phyloP scores from a whole-genome alignment of 495 filamentous ascomycete genomes.

The Barbatosphaeria neglecta region DNA sequence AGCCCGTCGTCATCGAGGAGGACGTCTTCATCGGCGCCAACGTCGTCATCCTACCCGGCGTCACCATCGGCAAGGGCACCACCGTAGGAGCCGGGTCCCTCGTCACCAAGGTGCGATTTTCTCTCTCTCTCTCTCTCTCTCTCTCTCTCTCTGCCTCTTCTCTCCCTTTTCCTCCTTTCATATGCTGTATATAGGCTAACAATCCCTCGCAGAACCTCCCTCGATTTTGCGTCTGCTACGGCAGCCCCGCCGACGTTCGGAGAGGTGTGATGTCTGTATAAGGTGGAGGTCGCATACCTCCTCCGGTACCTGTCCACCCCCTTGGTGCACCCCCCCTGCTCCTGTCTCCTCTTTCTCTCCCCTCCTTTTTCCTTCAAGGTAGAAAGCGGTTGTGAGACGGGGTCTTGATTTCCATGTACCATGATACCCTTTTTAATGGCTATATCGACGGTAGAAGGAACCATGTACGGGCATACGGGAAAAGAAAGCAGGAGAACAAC shows the following conservation, averaged over 20 bases:
- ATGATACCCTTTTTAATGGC: neutral
- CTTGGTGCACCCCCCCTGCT: no score
- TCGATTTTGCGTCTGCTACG: neutral
- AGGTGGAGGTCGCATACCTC: no score
- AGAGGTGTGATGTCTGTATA: neutral
- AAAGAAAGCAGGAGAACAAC: neutral
- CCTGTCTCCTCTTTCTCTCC: neutral
- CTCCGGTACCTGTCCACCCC: no score
- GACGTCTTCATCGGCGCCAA: conserved; percentile 64
- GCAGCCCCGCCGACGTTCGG: neutral
- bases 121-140: neutral
- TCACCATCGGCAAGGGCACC: conserved; percentile 67
- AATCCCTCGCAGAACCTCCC: conserved; percentile 12
- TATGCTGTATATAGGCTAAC: neutral
- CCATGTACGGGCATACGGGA: neutral
- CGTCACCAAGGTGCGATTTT: conserved; percentile 62
- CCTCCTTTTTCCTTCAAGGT: neutral
- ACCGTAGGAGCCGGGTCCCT: conserved; percentile 79
- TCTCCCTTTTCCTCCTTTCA: no score
- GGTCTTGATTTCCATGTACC: neutral
- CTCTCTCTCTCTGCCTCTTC: neutral
- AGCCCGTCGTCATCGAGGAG: conserved; percentile 68
- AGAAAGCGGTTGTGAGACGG: neutral
- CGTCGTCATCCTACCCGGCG: conserved; percentile 72
- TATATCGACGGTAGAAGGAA: neutral